Evolutionary conservation across 1,284 basidiomycete genomes (phyloP).

Genomic region (Vanrija pseudolonga): DNA sequence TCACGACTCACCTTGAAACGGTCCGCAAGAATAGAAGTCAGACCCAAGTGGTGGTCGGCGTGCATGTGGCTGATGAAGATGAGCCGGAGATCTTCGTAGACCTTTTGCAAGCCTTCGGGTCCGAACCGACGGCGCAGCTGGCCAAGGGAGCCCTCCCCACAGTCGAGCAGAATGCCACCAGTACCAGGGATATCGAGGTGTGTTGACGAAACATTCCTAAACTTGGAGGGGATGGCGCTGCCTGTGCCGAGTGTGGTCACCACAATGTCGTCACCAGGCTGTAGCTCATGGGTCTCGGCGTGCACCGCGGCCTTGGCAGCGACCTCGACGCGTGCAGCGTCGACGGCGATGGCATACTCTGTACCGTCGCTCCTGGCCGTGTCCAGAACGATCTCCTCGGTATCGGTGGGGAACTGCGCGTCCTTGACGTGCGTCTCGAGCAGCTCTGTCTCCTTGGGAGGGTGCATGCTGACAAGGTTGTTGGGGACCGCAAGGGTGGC

Average conservation of each 20-base stretch:
- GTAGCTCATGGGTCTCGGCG: neutral
- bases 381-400: conserved; percentile 21
- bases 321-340: conserved; percentile 21
- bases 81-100: conserved; percentile 68
- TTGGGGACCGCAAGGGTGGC: conserved; percentile 49
- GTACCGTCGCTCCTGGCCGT: conserved; percentile 7
- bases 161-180: conserved; percentile 77
- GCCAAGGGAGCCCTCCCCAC: conserved; percentile 87
- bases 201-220: conserved; percentile 78
- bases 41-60: conserved; percentile 87
- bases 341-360: conserved; percentile 23
- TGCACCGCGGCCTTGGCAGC: conserved; percentile 6
- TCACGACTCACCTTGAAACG: conserved; percentile 60
- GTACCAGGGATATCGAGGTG: conserved; percentile 64
- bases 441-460: conserved; percentile 18
- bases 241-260: conserved; percentile 83
- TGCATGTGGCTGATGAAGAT: conserved; percentile 89
- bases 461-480: conserved; percentile 32
- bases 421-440: conserved; percentile 25
- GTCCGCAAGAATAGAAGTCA: conserved; percentile 69
- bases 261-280: conserved; percentile 62
- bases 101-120: conserved; percentile 49
- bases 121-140: conserved; percentile 80
- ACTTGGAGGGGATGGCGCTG: conserved; percentile 76
- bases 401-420: conserved; percentile 21